Base-by-base conservation (phyloP, 768 basidiomycete species). In the Gloeostereum incarnatum region DNA sequence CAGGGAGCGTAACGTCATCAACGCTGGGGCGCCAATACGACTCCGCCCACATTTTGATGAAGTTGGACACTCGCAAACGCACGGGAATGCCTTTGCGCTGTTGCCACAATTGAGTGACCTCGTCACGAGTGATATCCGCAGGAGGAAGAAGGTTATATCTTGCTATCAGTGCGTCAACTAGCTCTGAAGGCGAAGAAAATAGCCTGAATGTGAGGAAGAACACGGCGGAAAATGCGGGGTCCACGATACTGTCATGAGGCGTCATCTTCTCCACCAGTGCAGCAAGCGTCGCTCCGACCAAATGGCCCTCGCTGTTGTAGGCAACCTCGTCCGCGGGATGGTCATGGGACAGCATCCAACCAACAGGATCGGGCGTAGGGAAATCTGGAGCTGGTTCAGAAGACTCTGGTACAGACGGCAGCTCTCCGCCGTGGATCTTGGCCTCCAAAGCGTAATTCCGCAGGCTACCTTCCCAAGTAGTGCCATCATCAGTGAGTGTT, bases 231-330 rank as follows among this genome's bases (percentile, higher is more conserved):
- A 97, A 93, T 0, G 80, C 76, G 13, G 85, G 68, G 51, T 97
- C 93, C 39, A 91, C 89, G 31, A 92, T 74, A 41, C 79, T 81
- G 52, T 91, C 90, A 53, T 96, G 89, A 4, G 93, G 91, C 14
- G 94, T 94, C 81, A 98, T 85, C 62, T 90, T 92, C 62, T 94
- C 92, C n/a, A 98, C 83, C 30, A 99, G 66, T 1, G 82, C 92
- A 13, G 71, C 71, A 44, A 99, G 66, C 3, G 90, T 91, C 2
- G 91, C 96, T 17, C 91, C 93, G 7, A 92, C 84, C 14, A 98
- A 77, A 45, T 78, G 75, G 2, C 92, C 93, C 9, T 98, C 92
- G 31, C 71, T 70, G 55, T 93, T 96, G 66, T 90, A 92, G 3
- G 83, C 77, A 35, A 94, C 84, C 51, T 99, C 93, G 24, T 83